Evolutionary conservation across 495 filamentous ascomycete species (phyloP).

Genomic region (Copromyces sp.): DNA sequence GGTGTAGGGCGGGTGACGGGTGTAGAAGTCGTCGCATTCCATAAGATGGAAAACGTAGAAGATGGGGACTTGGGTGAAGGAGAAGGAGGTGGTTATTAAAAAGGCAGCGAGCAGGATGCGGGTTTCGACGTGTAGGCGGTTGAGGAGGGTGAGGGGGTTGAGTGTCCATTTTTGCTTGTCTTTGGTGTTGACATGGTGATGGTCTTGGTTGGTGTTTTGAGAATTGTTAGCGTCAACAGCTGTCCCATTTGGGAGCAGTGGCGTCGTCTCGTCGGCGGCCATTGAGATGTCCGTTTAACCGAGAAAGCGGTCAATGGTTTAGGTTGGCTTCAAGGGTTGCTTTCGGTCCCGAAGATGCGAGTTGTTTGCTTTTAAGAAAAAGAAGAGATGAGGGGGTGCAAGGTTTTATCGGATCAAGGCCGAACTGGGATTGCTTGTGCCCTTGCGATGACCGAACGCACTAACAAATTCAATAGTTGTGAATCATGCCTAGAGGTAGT

Average conservation of each 20-base stretch:
- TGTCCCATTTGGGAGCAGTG: background rate
- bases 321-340: background rate
- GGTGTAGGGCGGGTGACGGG: slow-evolving; percentile 25
- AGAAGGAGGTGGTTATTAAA: slow-evolving; percentile 45
- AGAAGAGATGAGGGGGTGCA: background rate
- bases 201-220: background rate
- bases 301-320: background rate
- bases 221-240: background rate
- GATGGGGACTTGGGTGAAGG: slow-evolving; percentile 48
- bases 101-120: slow-evolving; percentile 42
- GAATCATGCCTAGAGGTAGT: background rate
- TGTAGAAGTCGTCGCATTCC: slow-evolving; percentile 49
- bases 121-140: slow-evolving; percentile 20
- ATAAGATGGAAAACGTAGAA: slow-evolving; percentile 49
- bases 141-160: background rate
- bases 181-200: background rate
- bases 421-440: background rate
- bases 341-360: background rate
- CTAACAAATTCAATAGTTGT: background rate
- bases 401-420: background rate
- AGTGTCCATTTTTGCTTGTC: background rate
- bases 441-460: background rate
- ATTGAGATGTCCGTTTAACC: background rate
- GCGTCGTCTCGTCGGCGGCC: slow-evolving; percentile 2
- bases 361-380: background rate